phyloP scores from a whole-genome alignment of 2,329 filamentous ascomycete genomes.

The Ophiocordyceps camponoti-saundersi region DNA sequence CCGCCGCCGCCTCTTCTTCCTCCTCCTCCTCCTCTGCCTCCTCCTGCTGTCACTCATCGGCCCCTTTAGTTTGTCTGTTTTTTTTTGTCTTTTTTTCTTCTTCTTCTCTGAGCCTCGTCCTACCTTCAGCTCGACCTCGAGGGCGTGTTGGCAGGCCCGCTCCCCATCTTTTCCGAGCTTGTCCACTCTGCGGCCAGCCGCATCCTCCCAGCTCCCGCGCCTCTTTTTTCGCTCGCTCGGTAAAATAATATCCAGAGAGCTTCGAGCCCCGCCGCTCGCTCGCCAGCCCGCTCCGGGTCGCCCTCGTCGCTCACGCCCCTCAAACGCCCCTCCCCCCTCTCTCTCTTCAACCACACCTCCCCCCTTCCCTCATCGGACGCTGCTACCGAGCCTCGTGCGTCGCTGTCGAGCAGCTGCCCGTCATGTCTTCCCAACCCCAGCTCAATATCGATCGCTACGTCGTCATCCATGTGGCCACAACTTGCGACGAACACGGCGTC shows the following conservation, averaged over 20 bases:
- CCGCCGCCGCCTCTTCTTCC: no score
- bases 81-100: not conserved
- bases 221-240: not conserved
- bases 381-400: constrained; percentile 3
- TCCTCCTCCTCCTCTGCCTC: not conserved
- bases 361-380: constrained; percentile 3
- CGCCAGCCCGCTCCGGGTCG: no score
- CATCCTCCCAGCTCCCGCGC: not conserved
- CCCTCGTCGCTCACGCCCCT: constrained; percentile 5
- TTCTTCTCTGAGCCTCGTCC: constrained; percentile 3
- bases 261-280: not conserved
- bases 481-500: constrained; percentile 96
- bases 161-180: constrained; percentile 6
- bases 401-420: constrained; percentile 8
- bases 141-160: constrained; percentile 5
- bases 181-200: constrained; percentile 2
- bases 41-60: not conserved
- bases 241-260: not conserved
- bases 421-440: constrained; percentile 29
- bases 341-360: not conserved
- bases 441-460: constrained; percentile 87
- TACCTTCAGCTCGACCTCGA: constrained; percentile 5
- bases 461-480: constrained; percentile 95
- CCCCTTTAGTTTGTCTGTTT: no score
- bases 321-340: not conserved